Conservation (phyloP, 495 filamentous ascomycete species). For the Hamigera avellanea region DNA sequence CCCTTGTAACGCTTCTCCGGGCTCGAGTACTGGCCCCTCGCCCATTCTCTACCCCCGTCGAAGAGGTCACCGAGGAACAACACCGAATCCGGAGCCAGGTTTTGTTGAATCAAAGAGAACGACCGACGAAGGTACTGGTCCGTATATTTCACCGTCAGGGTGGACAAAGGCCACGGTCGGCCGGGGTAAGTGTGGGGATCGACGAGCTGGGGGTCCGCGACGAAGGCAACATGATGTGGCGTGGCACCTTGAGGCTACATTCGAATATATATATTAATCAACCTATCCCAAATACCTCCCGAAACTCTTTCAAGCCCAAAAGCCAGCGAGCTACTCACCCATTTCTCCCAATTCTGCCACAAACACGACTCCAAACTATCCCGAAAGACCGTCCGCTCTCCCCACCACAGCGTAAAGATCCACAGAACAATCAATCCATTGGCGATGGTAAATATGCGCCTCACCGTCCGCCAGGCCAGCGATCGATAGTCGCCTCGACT, state of each 20-base stretch:
- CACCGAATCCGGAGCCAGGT: conserved; percentile 66
- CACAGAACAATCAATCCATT: conserved; percentile 60
- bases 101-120: conserved; percentile 57
- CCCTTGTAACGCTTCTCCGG: conserved; percentile 60
- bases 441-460: conserved; percentile 41
- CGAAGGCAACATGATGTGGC: conserved; percentile 76
- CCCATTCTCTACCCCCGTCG: conserved; percentile 95
- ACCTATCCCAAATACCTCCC: not conserved
- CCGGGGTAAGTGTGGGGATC: conserved; percentile 95
- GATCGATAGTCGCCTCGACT: conserved; percentile 6
- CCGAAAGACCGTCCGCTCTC: conserved; percentile 68
- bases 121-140: conserved; percentile 80
- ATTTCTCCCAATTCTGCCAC: conserved; percentile 85
- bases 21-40: conserved; percentile 50
- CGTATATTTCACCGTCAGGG: conserved; percentile 68
- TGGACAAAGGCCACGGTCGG: conserved; percentile 77
- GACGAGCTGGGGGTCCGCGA: conserved; percentile 96
- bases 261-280: conserved; percentile 3
- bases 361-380: conserved; percentile 56
- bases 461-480: conserved; percentile 6
- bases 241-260: conserved; percentile 57
- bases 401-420: conserved; percentile 75
- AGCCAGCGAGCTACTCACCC: conserved; percentile 47
- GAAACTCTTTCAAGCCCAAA: no score
- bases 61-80: conserved; percentile 93